A percentile compares a stretch with the other conserved stretches of the same genome.
phyloP scores from a whole-genome alignment of 805 yeast genomes.

The Lipomyces sp. region DNA sequence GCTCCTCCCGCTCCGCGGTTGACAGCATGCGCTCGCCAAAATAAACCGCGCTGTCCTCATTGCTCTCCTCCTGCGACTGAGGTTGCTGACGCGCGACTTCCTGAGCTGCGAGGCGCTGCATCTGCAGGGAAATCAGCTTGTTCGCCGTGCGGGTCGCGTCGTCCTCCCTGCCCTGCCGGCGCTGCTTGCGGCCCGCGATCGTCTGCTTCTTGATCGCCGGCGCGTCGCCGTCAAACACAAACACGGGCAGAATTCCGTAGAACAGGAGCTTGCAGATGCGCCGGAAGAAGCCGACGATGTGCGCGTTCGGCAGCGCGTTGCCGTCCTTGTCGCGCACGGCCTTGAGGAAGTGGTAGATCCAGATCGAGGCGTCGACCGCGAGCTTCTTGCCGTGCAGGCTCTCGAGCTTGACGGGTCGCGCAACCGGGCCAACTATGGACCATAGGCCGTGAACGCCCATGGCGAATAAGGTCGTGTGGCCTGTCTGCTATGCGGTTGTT shows the following conservation, averaged over 20 bases:
- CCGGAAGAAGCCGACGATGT: conserved; percentile 91
- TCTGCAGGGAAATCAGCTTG: conserved; percentile 70
- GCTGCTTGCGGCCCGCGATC: conserved; percentile 64
- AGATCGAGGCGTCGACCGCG: conserved; percentile 97
- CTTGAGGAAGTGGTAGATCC: conserved; percentile 95
- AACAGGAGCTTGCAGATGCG: conserved; percentile 86
- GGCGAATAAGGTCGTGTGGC: background rate
- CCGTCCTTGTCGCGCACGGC: conserved; percentile 90
- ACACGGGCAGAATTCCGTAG: conserved; percentile 83
- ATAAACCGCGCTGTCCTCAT: conserved; percentile 10
- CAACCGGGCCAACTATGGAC: conserved; percentile 86
- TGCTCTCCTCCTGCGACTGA: conserved; percentile 9
- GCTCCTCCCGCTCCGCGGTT: conserved; percentile 20
- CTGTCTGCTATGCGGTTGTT: too few relatives aligned
- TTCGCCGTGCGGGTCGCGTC: conserved; percentile 73
- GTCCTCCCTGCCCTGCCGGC: conserved; percentile 70
- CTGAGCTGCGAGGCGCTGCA: conserved; percentile 55
- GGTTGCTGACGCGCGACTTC: conserved; percentile 14
- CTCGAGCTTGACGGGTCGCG: conserved; percentile 86
- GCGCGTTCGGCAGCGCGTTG: conserved; percentile 69
- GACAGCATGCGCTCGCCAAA: conserved; percentile 22
- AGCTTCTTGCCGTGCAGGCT: conserved; percentile 70
- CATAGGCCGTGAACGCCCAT: conserved; percentile 98
- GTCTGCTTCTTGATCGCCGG: conserved; percentile 79
- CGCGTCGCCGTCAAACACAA: conserved; percentile 95